phyloP scores from a whole-genome alignment of 1,284 basidiomycete genomes.

The Tylopilus sp. region DNA sequence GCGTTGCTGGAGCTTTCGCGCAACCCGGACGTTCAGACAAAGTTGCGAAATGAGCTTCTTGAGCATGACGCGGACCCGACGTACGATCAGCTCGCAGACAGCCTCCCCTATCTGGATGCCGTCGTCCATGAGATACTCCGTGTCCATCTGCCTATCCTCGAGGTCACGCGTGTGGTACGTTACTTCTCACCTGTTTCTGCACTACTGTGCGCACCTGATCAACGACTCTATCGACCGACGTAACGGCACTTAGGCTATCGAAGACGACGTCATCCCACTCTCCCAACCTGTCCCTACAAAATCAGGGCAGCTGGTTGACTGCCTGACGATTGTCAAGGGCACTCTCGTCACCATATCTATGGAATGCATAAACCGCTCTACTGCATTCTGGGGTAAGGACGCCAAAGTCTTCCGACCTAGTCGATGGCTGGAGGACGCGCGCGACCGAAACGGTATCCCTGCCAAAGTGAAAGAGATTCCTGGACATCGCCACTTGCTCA shows the following conservation, averaged over 20 bases:
- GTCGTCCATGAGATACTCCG: slow-evolving; percentile 8
- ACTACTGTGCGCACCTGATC: no score
- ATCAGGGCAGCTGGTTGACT: slow-evolving; percentile 36
- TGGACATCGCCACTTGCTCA: slow-evolving; percentile 40
- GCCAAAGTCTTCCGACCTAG: slow-evolving; percentile 37
- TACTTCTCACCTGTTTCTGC: no score
- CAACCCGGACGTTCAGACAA: slow-evolving; percentile 12
- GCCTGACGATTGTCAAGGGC: slow-evolving; percentile 44
- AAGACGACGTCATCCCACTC: slow-evolving; percentile 55
- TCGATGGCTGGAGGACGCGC: slow-evolving; percentile 15
- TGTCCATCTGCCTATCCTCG: slow-evolving; percentile 15
- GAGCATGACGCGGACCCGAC: slow-evolving; percentile 5
- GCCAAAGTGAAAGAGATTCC: slow-evolving; percentile 36
- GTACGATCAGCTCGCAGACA: slow-evolving; percentile 16
- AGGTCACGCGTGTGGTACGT: slow-evolving; percentile 41
- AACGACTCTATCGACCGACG: no score
- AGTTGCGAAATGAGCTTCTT: slow-evolving; percentile 9
- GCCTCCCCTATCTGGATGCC: slow-evolving; percentile 23
- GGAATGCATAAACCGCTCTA: slow-evolving; percentile 44
- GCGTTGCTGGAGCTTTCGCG: slow-evolving; percentile 26
- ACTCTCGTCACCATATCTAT: slow-evolving; percentile 42
- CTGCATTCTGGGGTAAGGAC: slow-evolving; percentile 43
- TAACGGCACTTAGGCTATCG: slow-evolving; percentile 31
- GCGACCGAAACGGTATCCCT: slow-evolving; percentile 10
- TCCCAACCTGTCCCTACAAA: slow-evolving; percentile 19